Evolutionary conservation across 1,139 yeast genomes (phyloP).

Genomic region (Yamadazyma diddensiae): DNA sequence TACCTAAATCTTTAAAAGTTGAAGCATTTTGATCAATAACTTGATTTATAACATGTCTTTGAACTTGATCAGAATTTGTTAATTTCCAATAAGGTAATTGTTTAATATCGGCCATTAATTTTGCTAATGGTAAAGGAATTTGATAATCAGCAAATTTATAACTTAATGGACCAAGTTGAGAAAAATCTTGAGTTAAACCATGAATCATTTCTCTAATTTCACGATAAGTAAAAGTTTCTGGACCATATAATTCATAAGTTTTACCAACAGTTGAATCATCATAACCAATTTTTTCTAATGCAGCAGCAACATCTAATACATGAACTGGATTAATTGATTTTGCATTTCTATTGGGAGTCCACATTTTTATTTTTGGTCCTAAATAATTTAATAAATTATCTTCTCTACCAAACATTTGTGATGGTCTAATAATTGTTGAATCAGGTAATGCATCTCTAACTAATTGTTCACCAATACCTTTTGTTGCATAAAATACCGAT

Average conservation of each 20-base stretch:
- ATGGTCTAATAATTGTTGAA: conserved; percentile 83
- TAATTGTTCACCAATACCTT: conserved; percentile 73
- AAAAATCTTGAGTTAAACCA: conserved; percentile 58
- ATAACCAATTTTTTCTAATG: conserved; percentile 73
- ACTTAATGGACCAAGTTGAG: conserved; percentile 52
- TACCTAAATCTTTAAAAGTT: conserved; percentile 72
- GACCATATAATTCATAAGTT: conserved; percentile 75
- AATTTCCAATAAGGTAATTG: conserved; percentile 65
- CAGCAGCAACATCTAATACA: conserved; percentile 75
- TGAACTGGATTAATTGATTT: conserved; percentile 72
- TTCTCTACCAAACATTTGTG: conserved; percentile 76
- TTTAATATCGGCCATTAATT: conserved; percentile 45
- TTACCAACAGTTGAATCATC: conserved; percentile 81
- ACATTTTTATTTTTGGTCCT: conserved; percentile 53
- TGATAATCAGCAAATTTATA: conserved; percentile 31
- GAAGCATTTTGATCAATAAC: conserved; percentile 56
- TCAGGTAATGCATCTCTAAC: conserved; percentile 70
- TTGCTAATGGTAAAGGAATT: conserved; percentile 41
- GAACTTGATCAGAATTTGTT: conserved; percentile 71
- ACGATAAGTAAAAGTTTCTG: conserved; percentile 58
- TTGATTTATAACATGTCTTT: conserved; percentile 73
- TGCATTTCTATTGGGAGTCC: conserved; percentile 64
- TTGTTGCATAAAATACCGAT: conserved; percentile 73
- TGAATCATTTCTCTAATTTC: conserved; percentile 72
- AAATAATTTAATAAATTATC: conserved; percentile 69